Base-by-base conservation (phyloP, 495 filamentous ascomycete genomes). In the Neurospora intermedia region DNA sequence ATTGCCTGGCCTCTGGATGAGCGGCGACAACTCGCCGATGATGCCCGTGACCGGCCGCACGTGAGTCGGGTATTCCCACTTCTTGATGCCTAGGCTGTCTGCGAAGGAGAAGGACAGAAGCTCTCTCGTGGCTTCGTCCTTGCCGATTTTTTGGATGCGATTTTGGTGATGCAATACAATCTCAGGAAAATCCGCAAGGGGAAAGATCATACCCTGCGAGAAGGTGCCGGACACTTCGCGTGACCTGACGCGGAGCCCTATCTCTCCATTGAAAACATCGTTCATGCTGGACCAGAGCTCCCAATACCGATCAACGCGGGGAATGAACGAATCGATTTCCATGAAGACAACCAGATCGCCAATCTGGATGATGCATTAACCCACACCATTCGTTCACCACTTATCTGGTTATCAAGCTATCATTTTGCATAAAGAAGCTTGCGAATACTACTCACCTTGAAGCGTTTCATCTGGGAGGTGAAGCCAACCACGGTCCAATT, bases 251-350 rank as follows among this genome's bases (percentile, higher is more conserved):
- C 72, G 45, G 46, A 70, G 69, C 2, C 76, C 75, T 9, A 45
- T 5, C n/a, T 77, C 69, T 39, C 70, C 73, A 6, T 73, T 27
- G 73, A 69, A 73, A 10, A 39, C 18, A 38, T 70, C 69, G 42
- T 41, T 69, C 31, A 39, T 42, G 15, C 41, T 20, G 15, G 54
- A 8, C 11, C 59, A 54, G 46, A 77, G 66, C 13, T 77, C 69
- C 73, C 73, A 76, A 16, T 74, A 77, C 7, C 70, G 31, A 48
- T 38, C 18, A 6, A 3, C 31, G 1, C 23, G 69, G 35, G 78
- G 78, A 20, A 79, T 40, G 59, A 79, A 75, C 0, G 59, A 73
- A 41, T 79, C 77, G 16, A 79, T 78, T 46, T 79, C 75, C 59
- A 78, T 72, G 31, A 71, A 79, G 18, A 79, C 69, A 13, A 79